Conservation (phyloP, 768 basidiomycete genomes). For the Leccinum imitatum region DNA sequence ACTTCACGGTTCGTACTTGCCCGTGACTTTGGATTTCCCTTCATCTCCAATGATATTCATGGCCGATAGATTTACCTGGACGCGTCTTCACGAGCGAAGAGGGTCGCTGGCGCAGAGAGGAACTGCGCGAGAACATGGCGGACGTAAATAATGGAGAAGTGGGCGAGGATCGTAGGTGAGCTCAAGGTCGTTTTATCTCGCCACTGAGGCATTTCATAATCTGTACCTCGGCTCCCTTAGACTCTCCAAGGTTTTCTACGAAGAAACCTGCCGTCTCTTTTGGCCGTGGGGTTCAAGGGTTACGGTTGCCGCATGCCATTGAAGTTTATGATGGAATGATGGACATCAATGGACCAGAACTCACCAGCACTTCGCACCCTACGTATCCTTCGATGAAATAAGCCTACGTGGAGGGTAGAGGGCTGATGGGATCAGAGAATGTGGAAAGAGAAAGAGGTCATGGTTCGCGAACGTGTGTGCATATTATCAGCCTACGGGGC, state of each 20-base stretch:
- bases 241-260: background rate
- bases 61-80: slow-evolving; percentile 77
- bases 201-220: background rate
- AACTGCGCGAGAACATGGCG: slow-evolving; percentile 10
- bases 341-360: background rate
- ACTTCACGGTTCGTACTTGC: slow-evolving; percentile 56
- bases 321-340: background rate
- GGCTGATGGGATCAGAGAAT: no score
- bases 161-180: background rate
- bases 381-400: no score
- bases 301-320: background rate
- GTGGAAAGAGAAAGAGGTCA: no score
- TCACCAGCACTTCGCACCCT: background rate
- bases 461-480: no score
- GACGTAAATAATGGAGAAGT: background rate
- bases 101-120: slow-evolving; percentile 1
- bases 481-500: no score
- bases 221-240: background rate
- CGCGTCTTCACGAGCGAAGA: slow-evolving; percentile 43
- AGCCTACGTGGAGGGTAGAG: no score
- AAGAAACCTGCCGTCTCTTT: no score
- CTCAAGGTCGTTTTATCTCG: background rate
- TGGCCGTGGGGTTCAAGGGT: background rate
- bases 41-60: slow-evolving; percentile 3
- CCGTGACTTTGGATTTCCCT: background rate